Evolutionary conservation across 768 basidiomycete genomes (phyloP).

Genomic region (Agaricus blazei): DNA sequence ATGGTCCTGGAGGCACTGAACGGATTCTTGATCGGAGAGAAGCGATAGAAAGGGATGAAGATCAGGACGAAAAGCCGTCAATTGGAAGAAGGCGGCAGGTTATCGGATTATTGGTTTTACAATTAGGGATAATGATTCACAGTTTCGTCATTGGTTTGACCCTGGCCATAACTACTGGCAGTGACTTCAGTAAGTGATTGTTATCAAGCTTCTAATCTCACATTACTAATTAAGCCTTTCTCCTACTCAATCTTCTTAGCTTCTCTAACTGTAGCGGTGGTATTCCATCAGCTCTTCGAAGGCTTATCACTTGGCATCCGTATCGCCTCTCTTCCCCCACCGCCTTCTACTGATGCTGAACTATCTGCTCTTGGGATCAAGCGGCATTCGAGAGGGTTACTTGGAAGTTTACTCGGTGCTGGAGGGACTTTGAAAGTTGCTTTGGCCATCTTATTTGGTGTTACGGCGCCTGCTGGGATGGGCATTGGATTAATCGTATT

Average conservation of each 20-base stretch:
- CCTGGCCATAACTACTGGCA: slow-evolving; percentile 59
- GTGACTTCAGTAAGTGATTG: slow-evolving; percentile 60
- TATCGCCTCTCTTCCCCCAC: slow-evolving; percentile 60
- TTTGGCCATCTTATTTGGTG: slow-evolving; percentile 59
- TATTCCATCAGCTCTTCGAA: slow-evolving; percentile 83
- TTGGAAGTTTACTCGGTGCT: neutral
- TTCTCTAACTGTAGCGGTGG: slow-evolving; percentile 66
- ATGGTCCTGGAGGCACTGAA: neutral
- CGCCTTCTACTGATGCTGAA: neutral
- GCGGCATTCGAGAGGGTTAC: neutral
- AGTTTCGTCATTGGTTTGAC: slow-evolving; percentile 79
- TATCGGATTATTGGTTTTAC: slow-evolving; percentile 75
- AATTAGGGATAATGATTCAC: slow-evolving; percentile 84
- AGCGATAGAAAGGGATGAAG: slow-evolving; percentile 11
- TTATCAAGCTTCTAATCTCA: neutral
- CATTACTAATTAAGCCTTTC: neutral
- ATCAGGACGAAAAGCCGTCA: slow-evolving; percentile 20
- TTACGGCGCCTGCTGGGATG: slow-evolving; percentile 73
- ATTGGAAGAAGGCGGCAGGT: slow-evolving; percentile 60
- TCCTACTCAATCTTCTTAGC: slow-evolving; percentile 30
- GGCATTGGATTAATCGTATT: slow-evolving; percentile 50
- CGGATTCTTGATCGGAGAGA: neutral
- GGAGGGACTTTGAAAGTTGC: slow-evolving; percentile 42
- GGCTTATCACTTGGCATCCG: slow-evolving; percentile 80
- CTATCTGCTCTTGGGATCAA: neutral